Evolutionary conservation across 2,329 filamentous ascomycete genomes (phyloP).

Genomic region (Tolypocladium ovalisporum): DNA sequence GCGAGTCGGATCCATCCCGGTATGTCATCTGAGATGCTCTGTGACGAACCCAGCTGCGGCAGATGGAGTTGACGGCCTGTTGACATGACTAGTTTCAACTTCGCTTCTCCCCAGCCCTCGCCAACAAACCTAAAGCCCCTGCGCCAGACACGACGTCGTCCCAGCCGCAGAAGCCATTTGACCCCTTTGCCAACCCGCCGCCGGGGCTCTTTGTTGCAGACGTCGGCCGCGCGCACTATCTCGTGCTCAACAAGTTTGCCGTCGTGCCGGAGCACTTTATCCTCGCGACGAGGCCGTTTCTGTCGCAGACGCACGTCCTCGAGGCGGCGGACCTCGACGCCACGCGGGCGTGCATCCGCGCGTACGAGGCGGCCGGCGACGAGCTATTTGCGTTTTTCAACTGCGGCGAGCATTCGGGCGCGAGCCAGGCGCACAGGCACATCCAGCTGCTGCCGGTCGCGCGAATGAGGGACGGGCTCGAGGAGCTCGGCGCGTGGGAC

Average conservation of each 20-base stretch:
- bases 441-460: slow-evolving; percentile 59
- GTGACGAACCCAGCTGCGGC: background rate
- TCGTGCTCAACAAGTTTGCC: slow-evolving; percentile 68
- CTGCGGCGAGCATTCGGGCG: slow-evolving; percentile 55
- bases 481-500: slow-evolving; percentile 26
- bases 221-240: slow-evolving; percentile 43
- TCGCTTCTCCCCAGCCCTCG: slow-evolving; percentile 58
- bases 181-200: slow-evolving; percentile 55
- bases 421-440: slow-evolving; percentile 62
- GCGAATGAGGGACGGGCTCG: slow-evolving; percentile 46
- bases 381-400: slow-evolving; percentile 61
- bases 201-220: slow-evolving; percentile 39
- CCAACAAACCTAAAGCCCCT: slow-evolving; percentile 50
- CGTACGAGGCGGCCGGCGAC: slow-evolving; percentile 28
- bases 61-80: background rate
- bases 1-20: slow-evolving; percentile 29
- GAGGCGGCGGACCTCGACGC: slow-evolving; percentile 49
- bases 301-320: slow-evolving; percentile 53
- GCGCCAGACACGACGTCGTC: slow-evolving; percentile 18
- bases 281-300: slow-evolving; percentile 52
- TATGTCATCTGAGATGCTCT: slow-evolving; percentile 11
- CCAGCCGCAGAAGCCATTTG: slow-evolving; percentile 27
- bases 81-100: slow-evolving; percentile 50
- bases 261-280: slow-evolving; percentile 63
- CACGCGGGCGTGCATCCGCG: slow-evolving; percentile 49